Evolutionary conservation across 1,284 basidiomycete genomes (phyloP), one percentile per base, ranked within the genome.

Genomic region (Phlebopus sp.): DNA sequence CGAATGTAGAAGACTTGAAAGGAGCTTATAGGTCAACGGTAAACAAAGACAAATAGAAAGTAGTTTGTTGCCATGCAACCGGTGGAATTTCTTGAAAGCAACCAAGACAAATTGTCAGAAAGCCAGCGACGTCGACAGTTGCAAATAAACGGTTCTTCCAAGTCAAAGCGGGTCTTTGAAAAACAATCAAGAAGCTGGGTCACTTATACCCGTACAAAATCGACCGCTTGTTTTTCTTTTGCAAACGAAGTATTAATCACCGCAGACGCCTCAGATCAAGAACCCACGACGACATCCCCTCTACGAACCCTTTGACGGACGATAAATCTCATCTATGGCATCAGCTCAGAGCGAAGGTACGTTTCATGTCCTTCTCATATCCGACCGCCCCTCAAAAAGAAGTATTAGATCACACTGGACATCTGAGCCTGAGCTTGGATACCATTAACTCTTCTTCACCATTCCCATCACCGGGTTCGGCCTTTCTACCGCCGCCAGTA

Each of bases 401-500:
- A 7, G 9, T 19, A 35, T n/a, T 19, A 50, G 49, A 50, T 38
- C 44, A 55, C 37, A 17, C 36, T 31, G 27, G 34, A 1, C 31
- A 42, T 51, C 17, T 51, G 27, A 42, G 37, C 17, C 49, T 47
- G 15, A 39, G 17, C 15, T 23, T 77, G 42, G 71, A 76, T 54
- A 64, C 68, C 9, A 65, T 68, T 23, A 68, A 74, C 8, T 72
- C 77, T 21, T 69, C 76, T 0, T 79, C 79, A 8, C 81, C 82
- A 4, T 86, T 85, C 59, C 84, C 84, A 1, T 83, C 81, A 0
- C 84, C 84, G 14, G 79, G 79, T 0, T 83, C 80, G 8, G 74
- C 81, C 1, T 86, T 86, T 56, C 58, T 84, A 3, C 82, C 83
- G 7, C 84, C 84, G 11, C 83, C 84, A 2, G 72, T 75, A 11